phyloP scores from a whole-genome alignment of 2,329 filamentous ascomycete species.

The Neofusicoccum kwambonambiense region DNA sequence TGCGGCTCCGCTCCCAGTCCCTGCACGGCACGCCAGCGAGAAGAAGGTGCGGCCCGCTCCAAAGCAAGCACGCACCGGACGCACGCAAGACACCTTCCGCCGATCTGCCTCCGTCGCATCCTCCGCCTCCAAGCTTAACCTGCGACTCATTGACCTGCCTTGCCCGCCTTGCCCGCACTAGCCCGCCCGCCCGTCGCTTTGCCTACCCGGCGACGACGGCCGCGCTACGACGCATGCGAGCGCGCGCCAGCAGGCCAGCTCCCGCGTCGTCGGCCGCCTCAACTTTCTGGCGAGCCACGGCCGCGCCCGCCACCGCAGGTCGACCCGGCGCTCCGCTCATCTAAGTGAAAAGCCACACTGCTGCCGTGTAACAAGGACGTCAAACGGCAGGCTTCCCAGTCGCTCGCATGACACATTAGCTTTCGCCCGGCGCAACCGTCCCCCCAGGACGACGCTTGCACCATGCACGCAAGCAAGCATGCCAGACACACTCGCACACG shows the following conservation, averaged over 20 bases:
- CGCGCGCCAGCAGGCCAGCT: not conserved
- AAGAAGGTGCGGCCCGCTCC: conserved; percentile 3
- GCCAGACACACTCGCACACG: conserved; percentile 9
- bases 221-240: not conserved
- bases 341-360: not conserved
- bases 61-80: not conserved
- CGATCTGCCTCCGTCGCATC: not conserved
- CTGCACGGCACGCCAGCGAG: not conserved
- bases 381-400: conserved; percentile 4
- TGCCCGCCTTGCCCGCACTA: not conserved
- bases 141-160: not conserved
- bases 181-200: not conserved
- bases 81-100: not conserved
- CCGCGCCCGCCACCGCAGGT: too few relatives aligned
- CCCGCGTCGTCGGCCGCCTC: not conserved
- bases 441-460: not conserved
- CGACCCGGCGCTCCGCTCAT: not conserved
- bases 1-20: not conserved
- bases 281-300: not conserved
- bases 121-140: not conserved
- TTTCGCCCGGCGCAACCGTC: not conserved
- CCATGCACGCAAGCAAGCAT: conserved; percentile 6
- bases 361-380: conserved; percentile 7
- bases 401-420: conserved; percentile 11
- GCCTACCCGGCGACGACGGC: too few relatives aligned